Conservation (phyloP, 2,329 filamentous ascomycete species). For the Paracamarosporium sp. region DNA sequence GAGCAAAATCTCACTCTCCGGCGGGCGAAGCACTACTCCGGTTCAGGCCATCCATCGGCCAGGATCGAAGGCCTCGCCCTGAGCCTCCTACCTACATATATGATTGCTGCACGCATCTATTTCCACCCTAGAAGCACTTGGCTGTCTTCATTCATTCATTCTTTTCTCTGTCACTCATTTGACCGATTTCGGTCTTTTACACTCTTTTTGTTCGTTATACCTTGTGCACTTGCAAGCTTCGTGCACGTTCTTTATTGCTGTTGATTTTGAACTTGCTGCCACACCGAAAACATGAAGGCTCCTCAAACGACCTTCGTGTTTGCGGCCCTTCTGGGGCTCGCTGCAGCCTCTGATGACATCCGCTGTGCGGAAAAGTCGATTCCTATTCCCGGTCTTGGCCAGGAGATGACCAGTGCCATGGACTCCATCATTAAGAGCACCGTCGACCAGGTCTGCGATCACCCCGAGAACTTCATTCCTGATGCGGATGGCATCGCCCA, state of each 20-base stretch:
- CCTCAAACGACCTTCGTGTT: slow-evolving; percentile 6
- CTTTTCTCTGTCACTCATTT: slow-evolving; percentile 5
- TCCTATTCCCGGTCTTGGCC: background rate
- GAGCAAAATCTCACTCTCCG: slow-evolving; percentile 2
- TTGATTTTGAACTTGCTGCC: background rate
- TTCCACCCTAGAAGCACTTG: slow-evolving; percentile 1
- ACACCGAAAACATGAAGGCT: background rate
- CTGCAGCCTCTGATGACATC: slow-evolving; percentile 6
- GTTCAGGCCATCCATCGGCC: slow-evolving; percentile 3
- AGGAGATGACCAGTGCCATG: slow-evolving; percentile 1
- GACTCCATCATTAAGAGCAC: background rate
- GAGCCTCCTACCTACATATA: background rate
- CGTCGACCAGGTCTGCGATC: slow-evolving; percentile 2
- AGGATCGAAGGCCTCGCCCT: slow-evolving; percentile 1
- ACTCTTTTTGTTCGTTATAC: background rate
- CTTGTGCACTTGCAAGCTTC: background rate
- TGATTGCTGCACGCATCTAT: background rate
- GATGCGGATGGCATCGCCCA: slow-evolving; percentile 3
- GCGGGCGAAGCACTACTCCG: slow-evolving; percentile 5
- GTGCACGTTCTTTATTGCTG: background rate
- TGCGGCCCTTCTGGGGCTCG: slow-evolving; percentile 6
- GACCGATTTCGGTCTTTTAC: background rate
- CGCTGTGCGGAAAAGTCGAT: slow-evolving; percentile 4
- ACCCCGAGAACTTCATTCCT: slow-evolving; percentile 7
- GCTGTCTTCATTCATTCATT: slow-evolving; percentile 6